Percentiles rank a stretch among this genome's conserved stretches.
phyloP scores from a whole-genome alignment of 2,329 filamentous ascomycete species.

The Penicillium sp. region DNA sequence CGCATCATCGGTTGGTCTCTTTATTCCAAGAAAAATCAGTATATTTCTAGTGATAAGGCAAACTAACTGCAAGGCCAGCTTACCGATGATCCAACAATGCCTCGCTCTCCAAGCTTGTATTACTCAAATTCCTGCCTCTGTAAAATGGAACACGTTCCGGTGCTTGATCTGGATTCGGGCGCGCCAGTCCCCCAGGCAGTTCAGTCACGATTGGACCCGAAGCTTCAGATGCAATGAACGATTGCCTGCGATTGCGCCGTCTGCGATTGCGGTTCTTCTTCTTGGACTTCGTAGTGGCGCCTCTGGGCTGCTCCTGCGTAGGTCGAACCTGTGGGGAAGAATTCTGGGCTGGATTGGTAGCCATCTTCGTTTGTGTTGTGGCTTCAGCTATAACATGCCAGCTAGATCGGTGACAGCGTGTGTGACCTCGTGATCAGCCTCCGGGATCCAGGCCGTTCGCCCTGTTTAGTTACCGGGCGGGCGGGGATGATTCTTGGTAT shows the following conservation, averaged over 20 bases:
- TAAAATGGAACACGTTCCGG: slow-evolving; percentile 50
- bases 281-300: slow-evolving; percentile 50
- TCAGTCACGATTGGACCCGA: slow-evolving; percentile 31
- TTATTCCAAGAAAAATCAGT: background rate
- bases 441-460: background rate
- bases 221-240: slow-evolving; percentile 67
- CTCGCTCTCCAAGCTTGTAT: slow-evolving; percentile 85
- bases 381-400: background rate
- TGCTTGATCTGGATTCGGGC: slow-evolving; percentile 30
- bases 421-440: background rate
- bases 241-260: slow-evolving; percentile 76
- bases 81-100: slow-evolving; percentile 82
- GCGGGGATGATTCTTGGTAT: background rate
- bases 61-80: slow-evolving; percentile 16
- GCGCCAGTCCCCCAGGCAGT: slow-evolving; percentile 23
- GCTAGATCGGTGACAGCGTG: slow-evolving; percentile 6
- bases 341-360: background rate
- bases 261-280: slow-evolving; percentile 73
- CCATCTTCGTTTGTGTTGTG: slow-evolving; percentile 1
- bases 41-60: background rate
- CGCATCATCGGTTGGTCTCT: slow-evolving; percentile 57
- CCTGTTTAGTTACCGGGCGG: background rate
- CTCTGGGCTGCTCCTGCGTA: slow-evolving; percentile 13
- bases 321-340: slow-evolving; percentile 18
- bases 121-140: slow-evolving; percentile 63